Percentiles rank a stretch among this genome's conserved stretches.
These are phyloP conservation scores for Volvariella volvacea DNA, from an alignment of 1,284 basidiomycete species.

Conservation along the genomic window DNA sequence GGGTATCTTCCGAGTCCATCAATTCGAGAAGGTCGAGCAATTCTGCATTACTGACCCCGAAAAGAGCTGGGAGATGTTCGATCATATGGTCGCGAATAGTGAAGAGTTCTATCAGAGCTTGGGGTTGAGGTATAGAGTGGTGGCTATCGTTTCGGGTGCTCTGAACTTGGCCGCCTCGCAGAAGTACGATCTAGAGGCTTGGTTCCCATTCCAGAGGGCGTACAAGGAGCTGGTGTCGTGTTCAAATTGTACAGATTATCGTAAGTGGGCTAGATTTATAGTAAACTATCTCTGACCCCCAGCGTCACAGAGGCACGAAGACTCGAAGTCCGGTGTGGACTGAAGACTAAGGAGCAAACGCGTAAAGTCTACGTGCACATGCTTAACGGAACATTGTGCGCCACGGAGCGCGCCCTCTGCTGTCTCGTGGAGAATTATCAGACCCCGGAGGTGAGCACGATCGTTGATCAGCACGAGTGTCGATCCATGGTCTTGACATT, in stretches of 20 bases:
- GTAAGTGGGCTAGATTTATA: slow-evolving; percentile 41
- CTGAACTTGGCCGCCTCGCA: slow-evolving; percentile 95
- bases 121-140: slow-evolving; percentile 85
- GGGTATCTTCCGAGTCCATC: slow-evolving; percentile 99
- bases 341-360: slow-evolving; percentile 81
- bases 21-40: slow-evolving; percentile 99
- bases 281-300: slow-evolving; percentile 7
- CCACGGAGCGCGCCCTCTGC: slow-evolving; percentile 93
- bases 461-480: slow-evolving; percentile 3
- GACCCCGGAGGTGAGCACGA: slow-evolving; percentile 73
- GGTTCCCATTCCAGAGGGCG: slow-evolving; percentile 97
- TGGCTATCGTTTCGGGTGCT: slow-evolving; percentile 95
- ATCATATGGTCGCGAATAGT: slow-evolving; percentile 84
- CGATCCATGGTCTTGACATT: slow-evolving; percentile 3
- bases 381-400: slow-evolving; percentile 96
- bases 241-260: slow-evolving; percentile 93
- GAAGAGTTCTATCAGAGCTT: slow-evolving; percentile 97
- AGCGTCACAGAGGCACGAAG: slow-evolving; percentile 70
- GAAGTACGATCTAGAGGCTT: slow-evolving; percentile 98
- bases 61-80: slow-evolving; percentile 92
- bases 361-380: slow-evolving; percentile 94
- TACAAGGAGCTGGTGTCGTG: slow-evolving; percentile 95
- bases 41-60: slow-evolving; percentile 94
- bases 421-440: slow-evolving; percentile 99
- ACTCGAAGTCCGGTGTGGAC: slow-evolving; percentile 84